Conservation (phyloP, 73 alveolate genomes). For the Tetrahymena borealis region DNA sequence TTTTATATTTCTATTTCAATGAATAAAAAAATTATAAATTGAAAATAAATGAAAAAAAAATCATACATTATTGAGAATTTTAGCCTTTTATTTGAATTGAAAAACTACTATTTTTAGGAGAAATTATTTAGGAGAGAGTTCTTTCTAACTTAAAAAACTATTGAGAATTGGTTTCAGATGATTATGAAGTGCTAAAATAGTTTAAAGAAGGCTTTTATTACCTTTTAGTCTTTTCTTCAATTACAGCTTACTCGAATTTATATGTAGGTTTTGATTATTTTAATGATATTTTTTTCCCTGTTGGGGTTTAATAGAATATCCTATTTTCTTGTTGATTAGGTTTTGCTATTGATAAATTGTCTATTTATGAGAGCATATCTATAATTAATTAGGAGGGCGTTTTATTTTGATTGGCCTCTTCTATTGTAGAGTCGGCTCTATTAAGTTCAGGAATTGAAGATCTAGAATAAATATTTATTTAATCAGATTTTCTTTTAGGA, state of each 20-base stretch:
- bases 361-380: not conserved
- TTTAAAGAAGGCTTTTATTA: not conserved
- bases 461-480: not conserved
- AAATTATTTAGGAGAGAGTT: not conserved
- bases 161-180: not conserved
- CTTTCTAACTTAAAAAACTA: not conserved
- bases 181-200: not conserved
- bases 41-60: no score
- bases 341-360: not conserved
- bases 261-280: not conserved
- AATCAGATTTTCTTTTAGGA: not conserved
- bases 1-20: no score
- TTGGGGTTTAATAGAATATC: not conserved
- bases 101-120: not conserved
- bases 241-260: not conserved
- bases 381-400: not conserved
- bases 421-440: not conserved
- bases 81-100: not conserved
- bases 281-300: not conserved
- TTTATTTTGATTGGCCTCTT: not conserved
- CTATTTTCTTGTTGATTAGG: not conserved
- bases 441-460: not conserved
- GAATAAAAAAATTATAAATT: no score
- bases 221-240: not conserved
- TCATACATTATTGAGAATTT: not conserved